phyloP scores from a whole-genome alignment of 495 filamentous ascomycete genomes.

The Thermothielavioides terrestris region DNA sequence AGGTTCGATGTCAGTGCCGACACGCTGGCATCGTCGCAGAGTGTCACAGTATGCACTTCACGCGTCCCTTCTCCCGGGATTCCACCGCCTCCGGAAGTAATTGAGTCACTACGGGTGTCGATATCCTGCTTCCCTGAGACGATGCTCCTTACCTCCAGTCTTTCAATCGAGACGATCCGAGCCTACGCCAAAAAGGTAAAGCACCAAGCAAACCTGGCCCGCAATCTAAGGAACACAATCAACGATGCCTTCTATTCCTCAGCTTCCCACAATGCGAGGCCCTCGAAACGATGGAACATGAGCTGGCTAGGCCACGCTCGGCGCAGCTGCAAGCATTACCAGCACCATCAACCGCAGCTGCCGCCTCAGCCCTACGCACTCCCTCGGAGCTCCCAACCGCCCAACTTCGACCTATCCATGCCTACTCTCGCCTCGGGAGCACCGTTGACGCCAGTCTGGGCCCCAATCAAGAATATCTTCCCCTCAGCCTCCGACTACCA shows the following conservation, averaged over 20 bases:
- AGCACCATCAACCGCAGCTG: conserved; percentile 4
- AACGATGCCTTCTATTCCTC: conserved; percentile 14
- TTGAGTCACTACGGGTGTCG: conserved; percentile 34
- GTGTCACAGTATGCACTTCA: not conserved
- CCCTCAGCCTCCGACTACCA: conserved; percentile 45
- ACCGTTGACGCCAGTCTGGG: conserved; percentile 24
- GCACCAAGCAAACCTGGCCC: conserved; percentile 10
- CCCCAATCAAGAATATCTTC: conserved; percentile 51
- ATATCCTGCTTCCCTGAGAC: conserved; percentile 39
- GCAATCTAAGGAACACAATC: conserved; percentile 3
- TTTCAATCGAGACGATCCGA: conserved; percentile 41
- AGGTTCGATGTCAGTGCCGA: not conserved
- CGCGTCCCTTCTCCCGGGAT: conserved; percentile 13
- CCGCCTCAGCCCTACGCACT: not conserved
- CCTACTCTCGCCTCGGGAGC: not conserved
- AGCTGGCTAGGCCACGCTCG: conserved; percentile 11
- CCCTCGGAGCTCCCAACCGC: not conserved
- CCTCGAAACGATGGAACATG: conserved; percentile 19
- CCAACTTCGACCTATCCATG: not conserved
- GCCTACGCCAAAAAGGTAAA: conserved; percentile 35
- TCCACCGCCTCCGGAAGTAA: conserved; percentile 32
- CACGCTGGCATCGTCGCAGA: not conserved
- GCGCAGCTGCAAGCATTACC: conserved; percentile 9
- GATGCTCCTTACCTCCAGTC: conserved; percentile 37
- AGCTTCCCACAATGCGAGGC: not conserved